phyloP scores from a whole-genome alignment of 2,329 filamentous ascomycete species.

The Penicillium sp. region DNA sequence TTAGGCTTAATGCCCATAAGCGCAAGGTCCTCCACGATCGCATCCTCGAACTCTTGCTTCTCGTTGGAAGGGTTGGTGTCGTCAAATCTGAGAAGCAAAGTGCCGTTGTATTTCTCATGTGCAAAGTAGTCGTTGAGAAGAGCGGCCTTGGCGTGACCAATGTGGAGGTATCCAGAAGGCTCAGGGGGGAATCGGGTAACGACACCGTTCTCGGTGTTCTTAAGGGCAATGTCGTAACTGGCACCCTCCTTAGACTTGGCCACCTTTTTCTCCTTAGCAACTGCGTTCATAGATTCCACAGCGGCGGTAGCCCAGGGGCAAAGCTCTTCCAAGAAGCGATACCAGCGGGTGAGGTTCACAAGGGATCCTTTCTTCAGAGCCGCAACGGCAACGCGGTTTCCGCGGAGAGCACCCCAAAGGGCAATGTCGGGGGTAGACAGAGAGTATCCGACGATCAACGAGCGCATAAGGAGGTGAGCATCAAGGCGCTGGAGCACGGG shows the following conservation, averaged over 20 bases:
- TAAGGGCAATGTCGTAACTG: conserved; percentile 84
- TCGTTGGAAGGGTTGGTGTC: conserved; percentile 98
- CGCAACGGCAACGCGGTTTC: conserved; percentile 78
- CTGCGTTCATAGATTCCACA: conserved; percentile 66
- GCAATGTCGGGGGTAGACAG: conserved; percentile 74
- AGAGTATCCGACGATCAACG: conserved; percentile 78
- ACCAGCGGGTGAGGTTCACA: conserved; percentile 80
- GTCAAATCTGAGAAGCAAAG: conserved; percentile 79
- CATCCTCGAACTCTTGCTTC: conserved; percentile 92
- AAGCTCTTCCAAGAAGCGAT: conserved; percentile 75
- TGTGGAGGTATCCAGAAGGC: conserved; percentile 92
- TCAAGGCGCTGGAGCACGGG: conserved; percentile 72
- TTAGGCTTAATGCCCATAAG: conserved; percentile 92
- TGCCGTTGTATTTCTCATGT: conserved; percentile 88
- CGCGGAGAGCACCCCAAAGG: conserved; percentile 78
- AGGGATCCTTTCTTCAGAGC: conserved; percentile 76
- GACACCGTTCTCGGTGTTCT: conserved; percentile 81
- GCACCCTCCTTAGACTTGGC: conserved; percentile 72
- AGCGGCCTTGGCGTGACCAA: conserved; percentile 91
- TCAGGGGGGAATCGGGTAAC: conserved; percentile 91
- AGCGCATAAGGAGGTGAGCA: conserved; percentile 80
- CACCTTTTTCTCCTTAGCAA: conserved; percentile 66
- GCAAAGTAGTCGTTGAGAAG: conserved; percentile 96
- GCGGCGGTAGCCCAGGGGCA: conserved; percentile 73
- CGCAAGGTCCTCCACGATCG: conserved; percentile 85